Evolutionary conservation across 2,329 filamentous ascomycete species (phyloP).

Genomic region (Fusarium citri): DNA sequence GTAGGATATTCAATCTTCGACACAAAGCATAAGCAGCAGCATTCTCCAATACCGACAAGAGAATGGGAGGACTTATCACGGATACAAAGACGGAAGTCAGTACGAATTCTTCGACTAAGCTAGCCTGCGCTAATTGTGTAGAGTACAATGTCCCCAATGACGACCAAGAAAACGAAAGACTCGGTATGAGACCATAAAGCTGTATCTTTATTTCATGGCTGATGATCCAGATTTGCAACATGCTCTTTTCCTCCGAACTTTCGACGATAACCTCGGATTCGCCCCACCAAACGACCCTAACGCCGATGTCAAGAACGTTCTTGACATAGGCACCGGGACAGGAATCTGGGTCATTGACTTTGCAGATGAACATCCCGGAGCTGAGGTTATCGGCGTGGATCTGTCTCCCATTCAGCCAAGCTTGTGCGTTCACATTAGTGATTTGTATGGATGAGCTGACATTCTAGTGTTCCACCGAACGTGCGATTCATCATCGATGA

Average conservation of each 20-base stretch:
- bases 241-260: constrained; percentile 20
- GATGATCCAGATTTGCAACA: constrained; percentile 13
- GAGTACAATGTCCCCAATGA: constrained; percentile 30
- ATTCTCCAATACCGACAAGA: constrained; percentile 26
- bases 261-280: constrained; percentile 15
- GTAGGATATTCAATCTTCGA: constrained; percentile 8
- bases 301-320: constrained; percentile 11
- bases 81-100: constrained; percentile 30
- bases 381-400: constrained; percentile 10
- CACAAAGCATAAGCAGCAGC: constrained; percentile 18
- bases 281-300: background rate
- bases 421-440: no score
- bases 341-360: constrained; percentile 26
- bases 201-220: accelerated
- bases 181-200: background rate
- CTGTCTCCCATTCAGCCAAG: constrained; percentile 17
- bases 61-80: constrained; percentile 23
- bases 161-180: constrained; percentile 26
- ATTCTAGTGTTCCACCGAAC: background rate
- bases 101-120: accelerated
- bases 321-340: constrained; percentile 24
- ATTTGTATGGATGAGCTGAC: background rate
- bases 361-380: constrained; percentile 21
- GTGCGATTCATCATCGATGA: background rate
- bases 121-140: background rate